phyloP scores from a whole-genome alignment of 441 rosid genomes.

The Gossypium trilobum region DNA sequence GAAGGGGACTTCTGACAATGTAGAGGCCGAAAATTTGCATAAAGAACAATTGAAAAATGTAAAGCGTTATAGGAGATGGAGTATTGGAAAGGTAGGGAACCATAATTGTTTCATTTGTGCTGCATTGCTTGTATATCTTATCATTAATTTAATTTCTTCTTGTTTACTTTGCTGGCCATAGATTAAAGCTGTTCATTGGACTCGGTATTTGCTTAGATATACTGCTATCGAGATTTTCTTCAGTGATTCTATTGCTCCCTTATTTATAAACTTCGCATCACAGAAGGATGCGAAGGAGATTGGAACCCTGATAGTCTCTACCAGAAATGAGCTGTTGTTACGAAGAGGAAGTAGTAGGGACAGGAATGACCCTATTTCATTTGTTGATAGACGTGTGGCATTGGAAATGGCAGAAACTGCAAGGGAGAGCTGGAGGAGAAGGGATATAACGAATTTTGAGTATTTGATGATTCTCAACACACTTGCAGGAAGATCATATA shows the following conservation, averaged over 20 bases:
- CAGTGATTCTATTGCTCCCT: slow-evolving; percentile 61
- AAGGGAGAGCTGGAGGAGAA: slow-evolving; percentile 92
- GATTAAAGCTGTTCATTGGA: slow-evolving; percentile 90
- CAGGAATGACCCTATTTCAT: slow-evolving; percentile 65
- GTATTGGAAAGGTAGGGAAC: slow-evolving; percentile 60
- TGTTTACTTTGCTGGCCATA: slow-evolving; percentile 27
- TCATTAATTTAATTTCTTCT: slow-evolving; percentile 20
- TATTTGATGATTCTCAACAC: slow-evolving; percentile 91
- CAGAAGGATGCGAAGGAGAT: slow-evolving; percentile 84
- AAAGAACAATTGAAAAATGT: slow-evolving; percentile 50
- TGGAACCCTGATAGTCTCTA: slow-evolving; percentile 72
- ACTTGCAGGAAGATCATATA: slow-evolving; percentile 92
- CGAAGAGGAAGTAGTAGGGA: slow-evolving; percentile 82
- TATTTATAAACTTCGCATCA: slow-evolving; percentile 74
- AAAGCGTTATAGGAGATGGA: slow-evolving; percentile 93
- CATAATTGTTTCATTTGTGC: slow-evolving; percentile 8
- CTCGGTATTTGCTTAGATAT: slow-evolving; percentile 91
- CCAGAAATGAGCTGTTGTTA: slow-evolving; percentile 79
- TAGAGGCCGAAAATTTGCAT: slow-evolving; percentile 40
- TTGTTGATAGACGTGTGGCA: slow-evolving; percentile 86
- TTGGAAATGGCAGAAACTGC: slow-evolving; percentile 92
- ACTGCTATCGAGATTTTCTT: slow-evolving; percentile 89
- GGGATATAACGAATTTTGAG: slow-evolving; percentile 95
- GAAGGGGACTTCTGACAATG: slow-evolving; percentile 42
- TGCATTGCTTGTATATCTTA: slow-evolving; percentile 17